Conservation (phyloP, 441 rosid genomes). For the Gossypium davidsonii region DNA sequence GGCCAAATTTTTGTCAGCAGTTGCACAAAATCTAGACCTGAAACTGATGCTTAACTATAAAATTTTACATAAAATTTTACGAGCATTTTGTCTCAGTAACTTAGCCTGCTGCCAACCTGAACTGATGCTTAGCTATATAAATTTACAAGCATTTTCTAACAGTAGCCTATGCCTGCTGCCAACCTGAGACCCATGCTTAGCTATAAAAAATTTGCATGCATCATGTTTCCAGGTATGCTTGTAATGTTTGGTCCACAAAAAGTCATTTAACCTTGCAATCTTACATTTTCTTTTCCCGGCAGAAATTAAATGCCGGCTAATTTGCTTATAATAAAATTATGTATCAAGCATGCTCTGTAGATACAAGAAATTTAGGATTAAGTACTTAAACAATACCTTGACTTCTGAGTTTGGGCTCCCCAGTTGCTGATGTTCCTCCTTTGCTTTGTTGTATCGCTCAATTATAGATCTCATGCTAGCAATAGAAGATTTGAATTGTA, state of each 20-base stretch:
- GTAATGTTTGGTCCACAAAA: neutral
- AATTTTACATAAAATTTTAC: neutral
- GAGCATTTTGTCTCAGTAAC: neutral
- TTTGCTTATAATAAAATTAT: neutral
- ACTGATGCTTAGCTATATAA: neutral
- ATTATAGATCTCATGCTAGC: slow-evolving; percentile 73
- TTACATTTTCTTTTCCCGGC: neutral
- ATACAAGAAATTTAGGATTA: neutral
- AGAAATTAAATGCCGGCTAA: neutral
- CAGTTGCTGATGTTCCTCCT: slow-evolving; percentile 61
- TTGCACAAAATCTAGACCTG: neutral
- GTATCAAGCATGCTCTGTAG: neutral
- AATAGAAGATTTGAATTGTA: slow-evolving; percentile 20
- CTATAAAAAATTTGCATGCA: neutral
- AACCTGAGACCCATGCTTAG: neutral
- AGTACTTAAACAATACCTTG: slow-evolving; percentile 41
- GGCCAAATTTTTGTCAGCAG: neutral
- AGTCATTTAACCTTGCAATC: neutral
- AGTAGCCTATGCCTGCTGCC: neutral
- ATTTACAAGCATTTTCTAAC: neutral
- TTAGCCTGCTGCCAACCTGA: neutral
- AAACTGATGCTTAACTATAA: neutral
- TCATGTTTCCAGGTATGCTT: neutral
- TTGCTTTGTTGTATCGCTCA: slow-evolving; percentile 75
- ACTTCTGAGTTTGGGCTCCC: slow-evolving; percentile 66